These are phyloP conservation scores for Ophiocordyceps sinensis DNA, from an alignment of 2,329 filamentous ascomycete species.

Conservation along the genomic window DNA sequence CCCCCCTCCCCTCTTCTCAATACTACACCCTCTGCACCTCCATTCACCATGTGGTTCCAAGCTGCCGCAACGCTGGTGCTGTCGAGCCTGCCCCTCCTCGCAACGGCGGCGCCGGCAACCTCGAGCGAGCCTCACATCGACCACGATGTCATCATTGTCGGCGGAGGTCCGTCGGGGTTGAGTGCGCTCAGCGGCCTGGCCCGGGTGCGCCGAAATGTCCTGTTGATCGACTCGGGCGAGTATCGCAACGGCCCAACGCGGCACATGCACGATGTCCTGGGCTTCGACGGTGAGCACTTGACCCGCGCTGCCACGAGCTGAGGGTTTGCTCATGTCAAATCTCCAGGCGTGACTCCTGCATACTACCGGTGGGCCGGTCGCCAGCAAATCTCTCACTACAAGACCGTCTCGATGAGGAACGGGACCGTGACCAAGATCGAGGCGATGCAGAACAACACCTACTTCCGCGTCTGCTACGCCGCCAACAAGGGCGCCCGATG, in stretches of 20 bases:
- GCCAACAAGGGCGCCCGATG: slow-evolving; percentile 3
- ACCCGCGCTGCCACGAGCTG: neutral
- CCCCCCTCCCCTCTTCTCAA: no score
- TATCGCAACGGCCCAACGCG: slow-evolving; percentile 43
- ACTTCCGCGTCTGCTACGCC: slow-evolving; percentile 26
- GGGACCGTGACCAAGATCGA: slow-evolving; percentile 33
- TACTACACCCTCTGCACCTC: no score
- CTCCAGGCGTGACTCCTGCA: slow-evolving; percentile 35
- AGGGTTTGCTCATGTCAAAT: no score
- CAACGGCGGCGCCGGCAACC: slow-evolving; percentile 4
- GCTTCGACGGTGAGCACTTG: slow-evolving; percentile 34
- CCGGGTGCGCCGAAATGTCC: slow-evolving; percentile 37
- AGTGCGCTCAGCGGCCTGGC: slow-evolving; percentile 40
- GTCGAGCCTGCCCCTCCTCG: slow-evolving; percentile 6
- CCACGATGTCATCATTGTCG: slow-evolving; percentile 43
- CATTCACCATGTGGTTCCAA: slow-evolving; percentile 6
- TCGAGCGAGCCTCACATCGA: slow-evolving; percentile 4
- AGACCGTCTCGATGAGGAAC: slow-evolving; percentile 33
- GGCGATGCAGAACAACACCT: slow-evolving; percentile 22
- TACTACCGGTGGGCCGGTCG: slow-evolving; percentile 40
- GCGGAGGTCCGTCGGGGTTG: slow-evolving; percentile 42
- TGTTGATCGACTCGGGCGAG: slow-evolving; percentile 42
- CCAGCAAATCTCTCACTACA: slow-evolving; percentile 34
- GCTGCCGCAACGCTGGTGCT: slow-evolving; percentile 1
- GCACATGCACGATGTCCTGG: slow-evolving; percentile 47